Evolutionary conservation across 2,329 filamentous ascomycete species (phyloP).

Genomic region (Penicillium nordicum): DNA sequence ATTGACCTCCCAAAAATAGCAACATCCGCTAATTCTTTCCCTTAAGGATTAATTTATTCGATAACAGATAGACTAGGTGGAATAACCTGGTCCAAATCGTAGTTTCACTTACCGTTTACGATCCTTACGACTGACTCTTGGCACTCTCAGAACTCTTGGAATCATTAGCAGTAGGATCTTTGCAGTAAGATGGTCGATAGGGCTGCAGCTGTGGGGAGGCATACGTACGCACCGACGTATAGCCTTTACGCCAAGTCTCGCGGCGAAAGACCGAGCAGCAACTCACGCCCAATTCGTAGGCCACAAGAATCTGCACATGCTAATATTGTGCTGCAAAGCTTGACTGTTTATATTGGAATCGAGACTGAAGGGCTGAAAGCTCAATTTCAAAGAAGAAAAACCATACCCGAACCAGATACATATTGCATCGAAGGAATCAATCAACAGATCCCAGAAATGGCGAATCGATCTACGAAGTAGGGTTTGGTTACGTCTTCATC

Average conservation of each 20-base stretch:
- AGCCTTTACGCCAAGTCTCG: conserved; percentile 2
- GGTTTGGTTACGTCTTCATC: neutral
- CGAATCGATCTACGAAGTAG: neutral
- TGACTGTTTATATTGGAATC: neutral
- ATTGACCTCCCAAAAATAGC: neutral
- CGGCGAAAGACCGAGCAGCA: neutral
- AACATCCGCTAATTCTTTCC: neutral
- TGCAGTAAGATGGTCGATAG: neutral
- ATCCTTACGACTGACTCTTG: neutral
- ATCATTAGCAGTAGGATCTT: neutral
- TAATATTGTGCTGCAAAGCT: neutral
- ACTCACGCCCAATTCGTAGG: neutral
- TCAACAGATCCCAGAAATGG: neutral
- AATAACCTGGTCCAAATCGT: neutral
- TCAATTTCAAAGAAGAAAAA: too few species aligned
- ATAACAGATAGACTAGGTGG: neutral
- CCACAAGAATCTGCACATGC: neutral
- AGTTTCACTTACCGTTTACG: too few species aligned
- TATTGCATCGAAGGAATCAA: neutral
- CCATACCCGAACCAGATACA: neutral
- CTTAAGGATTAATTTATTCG: neutral
- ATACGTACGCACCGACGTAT: conserved; percentile 1
- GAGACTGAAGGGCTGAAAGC: neutral
- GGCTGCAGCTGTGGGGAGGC: conserved; percentile 1
- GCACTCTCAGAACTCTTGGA: too few species aligned